A percentile compares a stretch with the other conserved stretches of the same genome.
These are phyloP conservation scores for Populus trichocarpa DNA, from an alignment of 441 rosid species.

Conservation along the genomic window DNA sequence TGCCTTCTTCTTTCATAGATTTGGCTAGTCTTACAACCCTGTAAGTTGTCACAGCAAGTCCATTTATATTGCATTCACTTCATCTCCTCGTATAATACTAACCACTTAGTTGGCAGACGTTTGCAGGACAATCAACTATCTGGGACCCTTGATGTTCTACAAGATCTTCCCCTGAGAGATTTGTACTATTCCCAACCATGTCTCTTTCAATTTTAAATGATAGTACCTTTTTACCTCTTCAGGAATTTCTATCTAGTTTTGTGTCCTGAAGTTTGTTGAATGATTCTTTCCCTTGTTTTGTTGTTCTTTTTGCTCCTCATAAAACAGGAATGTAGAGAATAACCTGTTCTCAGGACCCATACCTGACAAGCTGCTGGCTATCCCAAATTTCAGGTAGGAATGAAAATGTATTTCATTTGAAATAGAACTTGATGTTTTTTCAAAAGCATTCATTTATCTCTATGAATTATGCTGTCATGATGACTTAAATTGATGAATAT, in stretches of 20 bases:
- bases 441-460: not conserved
- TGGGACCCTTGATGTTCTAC: slow-evolving; percentile 77
- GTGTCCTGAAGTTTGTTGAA: slow-evolving; percentile 5
- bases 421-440: not conserved
- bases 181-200: slow-evolving; percentile 49
- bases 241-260: not conserved
- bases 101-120: slow-evolving; percentile 53
- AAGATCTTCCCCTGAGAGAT: slow-evolving; percentile 76
- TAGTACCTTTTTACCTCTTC: not conserved
- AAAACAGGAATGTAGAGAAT: slow-evolving; percentile 81
- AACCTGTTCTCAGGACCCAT: slow-evolving; percentile 81
- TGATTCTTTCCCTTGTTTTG: slow-evolving; percentile 9
- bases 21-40: slow-evolving; percentile 62
- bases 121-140: slow-evolving; percentile 85
- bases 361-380: slow-evolving; percentile 64
- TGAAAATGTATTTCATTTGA: not conserved
- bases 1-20: slow-evolving; percentile 71
- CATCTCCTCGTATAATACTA: slow-evolving; percentile 19
- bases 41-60: slow-evolving; percentile 38
- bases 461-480: slow-evolving; percentile 1
- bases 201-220: slow-evolving; percentile 4
- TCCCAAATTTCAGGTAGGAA: slow-evolving; percentile 68
- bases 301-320: not conserved
- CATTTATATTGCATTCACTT: not conserved
- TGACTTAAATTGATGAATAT: not conserved